Conservation (phyloP, 208 protist species). For the Porcisia hertigi region DNA sequence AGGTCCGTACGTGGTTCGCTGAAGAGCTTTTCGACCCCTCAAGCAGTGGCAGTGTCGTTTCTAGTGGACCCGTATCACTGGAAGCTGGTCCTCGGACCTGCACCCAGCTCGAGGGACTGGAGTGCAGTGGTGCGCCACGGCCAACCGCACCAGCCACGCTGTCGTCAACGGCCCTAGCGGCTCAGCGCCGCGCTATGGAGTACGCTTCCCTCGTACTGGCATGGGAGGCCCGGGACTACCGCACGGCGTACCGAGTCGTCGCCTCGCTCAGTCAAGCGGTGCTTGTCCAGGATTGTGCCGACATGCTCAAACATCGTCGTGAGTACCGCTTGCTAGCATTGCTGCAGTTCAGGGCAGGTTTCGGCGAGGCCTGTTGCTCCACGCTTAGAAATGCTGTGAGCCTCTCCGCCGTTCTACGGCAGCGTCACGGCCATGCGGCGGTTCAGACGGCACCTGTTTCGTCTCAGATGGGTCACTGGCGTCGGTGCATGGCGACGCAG, state of each 20-base stretch:
- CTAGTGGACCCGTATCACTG: too few relatives aligned
- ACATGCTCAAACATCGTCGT: constrained; percentile 47
- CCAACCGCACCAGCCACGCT: neutral
- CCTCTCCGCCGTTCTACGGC: constrained; percentile 19
- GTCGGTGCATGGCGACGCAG: constrained; percentile 13
- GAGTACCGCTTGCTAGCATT: constrained; percentile 78
- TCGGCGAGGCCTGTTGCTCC: constrained; percentile 22
- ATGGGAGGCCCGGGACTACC: constrained; percentile 67
- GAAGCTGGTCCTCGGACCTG: neutral
- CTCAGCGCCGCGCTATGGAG: constrained; percentile 46
- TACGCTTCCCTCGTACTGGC: constrained; percentile 74
- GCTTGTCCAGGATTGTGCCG: constrained; percentile 59
- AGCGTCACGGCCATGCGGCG: neutral
- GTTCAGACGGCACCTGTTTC: neutral
- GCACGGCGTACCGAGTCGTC: constrained; percentile 51
- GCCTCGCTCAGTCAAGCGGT: constrained; percentile 26
- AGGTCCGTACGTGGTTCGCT: constrained; percentile 24
- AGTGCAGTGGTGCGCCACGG: constrained; percentile 5
- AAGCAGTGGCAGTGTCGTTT: neutral
- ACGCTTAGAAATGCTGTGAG: constrained; percentile 38
- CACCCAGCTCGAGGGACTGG: neutral
- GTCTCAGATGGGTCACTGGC: constrained; percentile 11
- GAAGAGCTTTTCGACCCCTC: constrained; percentile 10
- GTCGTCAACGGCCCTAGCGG: neutral
- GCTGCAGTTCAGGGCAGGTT: constrained; percentile 54